A percentile compares a stretch with the other conserved stretches of the same genome.
Evolutionary conservation across 257 asterid genomes (phyloP).

Genomic region (Misopates orontium): DNA sequence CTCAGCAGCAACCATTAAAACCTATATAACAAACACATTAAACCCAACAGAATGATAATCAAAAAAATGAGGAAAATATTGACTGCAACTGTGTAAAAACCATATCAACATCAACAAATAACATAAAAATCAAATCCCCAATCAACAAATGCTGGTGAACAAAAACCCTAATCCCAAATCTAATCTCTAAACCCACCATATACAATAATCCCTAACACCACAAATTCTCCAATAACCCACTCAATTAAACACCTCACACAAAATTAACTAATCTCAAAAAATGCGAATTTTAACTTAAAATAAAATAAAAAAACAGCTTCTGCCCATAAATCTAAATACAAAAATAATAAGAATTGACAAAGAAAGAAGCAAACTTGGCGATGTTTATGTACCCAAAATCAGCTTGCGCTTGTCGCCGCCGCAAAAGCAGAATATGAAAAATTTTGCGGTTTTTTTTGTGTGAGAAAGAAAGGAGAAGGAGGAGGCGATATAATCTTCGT

Average conservation of each 20-base stretch:
- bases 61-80: too few species aligned
- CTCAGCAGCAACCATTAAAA: background rate
- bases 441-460: conserved; percentile 2
- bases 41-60: too few species aligned
- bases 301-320: background rate
- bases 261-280: conserved; percentile 1
- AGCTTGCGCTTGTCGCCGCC: conserved; percentile 39
- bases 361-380: too few species aligned
- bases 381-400: too few species aligned
- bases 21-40: too few species aligned
- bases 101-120: background rate
- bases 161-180: conserved; percentile 43
- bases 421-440: conserved; percentile 28
- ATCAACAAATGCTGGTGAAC: conserved; percentile 32
- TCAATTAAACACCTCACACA: conserved; percentile 1
- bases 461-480: conserved; percentile 4
- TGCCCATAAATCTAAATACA: conserved; percentile 23
- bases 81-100: too few species aligned
- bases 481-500: too few species aligned
- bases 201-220: conserved; percentile 28
- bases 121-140: background rate
- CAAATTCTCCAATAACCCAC: conserved; percentile 13
- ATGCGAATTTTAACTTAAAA: conserved; percentile 28
- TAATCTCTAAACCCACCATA: conserved; percentile 27
- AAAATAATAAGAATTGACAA: conserved; percentile 3